Evolutionary conservation across 23 red algal genomes (phyloP).

Genomic region (Pyropia yezoensis): DNA sequence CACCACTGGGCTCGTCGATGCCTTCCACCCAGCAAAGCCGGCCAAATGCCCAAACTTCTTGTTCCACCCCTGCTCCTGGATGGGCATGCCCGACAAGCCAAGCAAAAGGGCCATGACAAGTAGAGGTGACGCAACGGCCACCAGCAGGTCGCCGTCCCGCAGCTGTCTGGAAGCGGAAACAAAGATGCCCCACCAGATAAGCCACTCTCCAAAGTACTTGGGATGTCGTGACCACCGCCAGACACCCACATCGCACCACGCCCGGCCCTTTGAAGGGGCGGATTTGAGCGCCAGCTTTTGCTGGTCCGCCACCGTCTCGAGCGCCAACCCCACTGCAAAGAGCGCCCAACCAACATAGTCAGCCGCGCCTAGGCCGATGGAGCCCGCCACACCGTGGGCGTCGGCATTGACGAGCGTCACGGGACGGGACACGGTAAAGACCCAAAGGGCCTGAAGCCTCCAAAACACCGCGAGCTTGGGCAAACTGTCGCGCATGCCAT

Average conservation of each 20-base stretch:
- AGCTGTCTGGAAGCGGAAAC: neutral
- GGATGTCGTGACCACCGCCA: conserved; percentile 77
- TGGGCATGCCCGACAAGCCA: conserved; percentile 56
- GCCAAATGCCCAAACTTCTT: conserved; percentile 17
- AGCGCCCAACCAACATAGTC: conserved; percentile 26
- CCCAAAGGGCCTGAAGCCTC: conserved; percentile 59
- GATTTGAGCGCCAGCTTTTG: conserved; percentile 40
- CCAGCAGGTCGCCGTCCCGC: conserved; percentile 2
- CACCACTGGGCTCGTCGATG: conserved; percentile 50
- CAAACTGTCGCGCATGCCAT: conserved; percentile 6
- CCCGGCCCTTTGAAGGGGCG: neutral
- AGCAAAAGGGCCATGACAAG: conserved; percentile 45
- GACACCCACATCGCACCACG: conserved; percentile 50
- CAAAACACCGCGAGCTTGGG: conserved; percentile 34
- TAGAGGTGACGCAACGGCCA: conserved; percentile 28
- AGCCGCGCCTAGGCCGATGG: neutral
- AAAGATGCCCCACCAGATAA: conserved; percentile 53
- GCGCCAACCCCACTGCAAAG: conserved; percentile 29
- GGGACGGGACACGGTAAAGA: conserved; percentile 26
- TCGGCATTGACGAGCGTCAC: conserved; percentile 15
- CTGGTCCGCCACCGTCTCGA: conserved; percentile 51
- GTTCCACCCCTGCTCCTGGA: conserved; percentile 49
- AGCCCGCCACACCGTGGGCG: neutral
- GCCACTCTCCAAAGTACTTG: conserved; percentile 87
- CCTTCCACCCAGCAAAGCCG: conserved; percentile 48